Base-by-base conservation (phyloP, 306 rosid species). In the Quercus suber region DNA sequence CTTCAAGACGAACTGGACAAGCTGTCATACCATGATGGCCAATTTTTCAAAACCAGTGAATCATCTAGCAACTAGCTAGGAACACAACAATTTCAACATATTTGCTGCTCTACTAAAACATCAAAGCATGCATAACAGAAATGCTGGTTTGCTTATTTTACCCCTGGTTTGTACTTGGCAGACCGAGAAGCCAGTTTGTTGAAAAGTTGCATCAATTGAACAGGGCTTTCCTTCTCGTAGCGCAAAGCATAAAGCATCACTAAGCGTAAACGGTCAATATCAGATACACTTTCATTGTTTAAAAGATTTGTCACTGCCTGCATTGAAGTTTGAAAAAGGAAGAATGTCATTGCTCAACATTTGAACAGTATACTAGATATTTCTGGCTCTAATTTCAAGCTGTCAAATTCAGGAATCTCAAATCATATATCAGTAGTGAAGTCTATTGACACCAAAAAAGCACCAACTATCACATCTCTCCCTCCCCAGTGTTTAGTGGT, bases 181-280 rank as follows among this genome's bases (percentile, higher is more conserved):
- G 92, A 92, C 74, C 75, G 82, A 76, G 97, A 92, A 83, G 94
- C 90, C 75, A 92, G 77, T 84, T 90, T 90, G 69, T 87, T 90
- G 83, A 90, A 90, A 84, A 92, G 94, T 87, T 88, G 91, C 95
- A 88, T 94, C 82, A 94, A 87, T 73, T 94, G 94, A 78, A 94
- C 98, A 27, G 97, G 96, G 83, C 96, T 94, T 60, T 94, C 97
- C 87, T 94, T 94, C 86, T 94, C 96, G 75, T 94, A 92, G 73
- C 97, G 94, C 87, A 94, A 87, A 75, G 97, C 96, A 79, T 94
- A 94, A 78, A 94, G 61, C 98, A 94, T 94, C 81, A 94, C 97
- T 76, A 94, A 84, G 18, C 94, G 94, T 71, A 94, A 77, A 35
- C 87, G 89, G 73, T 92, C 94, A 68, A 90, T 74, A 76, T 94